Evolutionary conservation across 73 alveolate genomes (phyloP), one percentile per base, ranked within the genome.

Genomic region (Symbiodinium natans): DNA sequence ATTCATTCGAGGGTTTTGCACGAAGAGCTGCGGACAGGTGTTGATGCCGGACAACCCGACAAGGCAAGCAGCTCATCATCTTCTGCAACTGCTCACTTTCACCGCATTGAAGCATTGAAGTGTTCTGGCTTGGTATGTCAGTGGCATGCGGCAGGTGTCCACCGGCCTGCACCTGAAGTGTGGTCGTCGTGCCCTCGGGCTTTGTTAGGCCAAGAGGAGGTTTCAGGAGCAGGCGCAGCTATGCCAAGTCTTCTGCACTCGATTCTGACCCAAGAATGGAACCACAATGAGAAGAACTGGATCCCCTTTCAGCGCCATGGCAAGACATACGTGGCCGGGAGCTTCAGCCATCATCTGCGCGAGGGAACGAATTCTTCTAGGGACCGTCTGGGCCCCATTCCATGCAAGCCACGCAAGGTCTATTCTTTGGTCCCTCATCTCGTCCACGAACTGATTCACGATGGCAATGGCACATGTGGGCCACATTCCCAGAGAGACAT

Each of bases 221-320:
- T 13, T 52, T 10, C 27, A 52, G n/a, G n/a, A n/a, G n/a, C n/a
- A n/a, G n/a, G n/a, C n/a, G n/a, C n/a, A n/a, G n/a, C n/a, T n/a
- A n/a, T n/a, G n/a, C n/a, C n/a, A n/a, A n/a, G n/a, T n/a, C n/a
- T 29, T 52, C 71, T 4, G 23, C n/a, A 52, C 71, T 52, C 23
- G 71, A 23, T 34, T 52, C 1, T 7, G 39, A n/a, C 17, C 94
- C n/a, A 19, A 88, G 95, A 88, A 88, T 40, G 68, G 95, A 59
- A 88, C 86, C 95, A 88, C 71, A 68, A 68, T 86, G 95, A 88
- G 41, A 88, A 88, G 95, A 88, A 88, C 41, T 88, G 95, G 95
- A 88, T 88, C 86, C 95, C 95, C 15, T 88, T 88, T 59, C 86
- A 88, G 86, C 85, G 86, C 13, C 71, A 88, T 41, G 71, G 86